Base-by-base conservation (phyloP, 306 rosid genomes). In the Albizia julibrissin region DNA sequence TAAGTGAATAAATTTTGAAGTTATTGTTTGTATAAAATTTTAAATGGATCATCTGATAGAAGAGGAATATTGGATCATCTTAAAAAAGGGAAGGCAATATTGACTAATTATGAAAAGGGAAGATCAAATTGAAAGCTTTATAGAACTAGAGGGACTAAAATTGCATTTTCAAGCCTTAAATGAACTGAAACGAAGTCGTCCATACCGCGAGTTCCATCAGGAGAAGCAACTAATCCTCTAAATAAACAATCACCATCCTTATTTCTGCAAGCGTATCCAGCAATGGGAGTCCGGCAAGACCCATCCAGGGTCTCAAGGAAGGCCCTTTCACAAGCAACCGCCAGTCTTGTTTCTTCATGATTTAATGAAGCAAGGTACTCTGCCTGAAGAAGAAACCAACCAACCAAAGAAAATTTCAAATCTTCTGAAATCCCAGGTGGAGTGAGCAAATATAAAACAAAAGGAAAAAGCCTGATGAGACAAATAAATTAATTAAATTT, bases 241-340 rank as follows among this genome's bases (percentile, higher is more conserved):
- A 94, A 94, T 78, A 92, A 74, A 89, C 98, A 94, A 49, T 88
- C 88, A 5, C 95, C 97, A 69, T 87, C 92, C 61, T 80, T 91
- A 43, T 80, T 93, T 85, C 87, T 92, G 81, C 84, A 81, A 56
- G 98, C 98, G 83, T 94, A 94, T 65, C 98, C 97, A 1, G 97
- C 98, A 50, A 94, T 94, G 24, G 98, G 98, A 66, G 98, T 94
- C 42, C 97, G 97, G 84, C 97, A 94, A 46, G 98, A 94, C 54
- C 98, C 98, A 75, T 94, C 97, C 56, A 94, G 76, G 43, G 92
- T 94, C 89, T 64, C 22, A 65, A 94, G 94, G 71, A 92, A 94
- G 61, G 91, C 93, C 89, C 98, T 88, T 93, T 94, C 98, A 59
- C 94, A 89, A 44, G 90, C 88, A 80, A 94, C 91, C 14, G 97